These are phyloP conservation scores for Globisporangium camurandrum DNA, from an alignment of 352 stramenopile species.

Conservation along the genomic window DNA sequence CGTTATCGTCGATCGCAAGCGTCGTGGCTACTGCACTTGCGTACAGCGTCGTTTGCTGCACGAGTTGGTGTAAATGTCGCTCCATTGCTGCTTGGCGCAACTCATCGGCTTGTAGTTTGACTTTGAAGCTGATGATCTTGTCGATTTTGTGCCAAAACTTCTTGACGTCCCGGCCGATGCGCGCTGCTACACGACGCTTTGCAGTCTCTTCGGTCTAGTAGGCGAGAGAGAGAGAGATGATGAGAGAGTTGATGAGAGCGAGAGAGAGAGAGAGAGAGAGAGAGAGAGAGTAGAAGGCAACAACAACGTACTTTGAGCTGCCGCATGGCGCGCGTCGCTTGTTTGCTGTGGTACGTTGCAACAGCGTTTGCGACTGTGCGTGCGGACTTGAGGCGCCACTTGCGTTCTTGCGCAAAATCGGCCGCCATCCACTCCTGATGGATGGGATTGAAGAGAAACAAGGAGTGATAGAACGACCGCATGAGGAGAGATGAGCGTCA, in stretches of 20 bases:
- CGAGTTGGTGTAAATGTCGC: conserved; percentile 91
- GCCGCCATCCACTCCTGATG: conserved; percentile 87
- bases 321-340: conserved; percentile 18
- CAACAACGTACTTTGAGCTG: conserved; percentile 27
- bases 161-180: conserved; percentile 85
- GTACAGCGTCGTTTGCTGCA: conserved; percentile 97
- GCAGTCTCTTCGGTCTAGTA: conserved; percentile 31
- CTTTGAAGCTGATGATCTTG: conserved; percentile 96
- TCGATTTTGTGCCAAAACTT: conserved; percentile 98
- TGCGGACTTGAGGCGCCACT: conserved; percentile 70
- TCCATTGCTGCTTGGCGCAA: conserved; percentile 92
- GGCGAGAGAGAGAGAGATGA: background rate
- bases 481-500: too few relatives aligned
- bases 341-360: conserved; percentile 43
- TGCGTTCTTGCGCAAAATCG: conserved; percentile 89
- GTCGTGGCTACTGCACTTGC: conserved; percentile 70
- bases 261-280: background rate
- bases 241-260: background rate
- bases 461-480: background rate
- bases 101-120: conserved; percentile 90
- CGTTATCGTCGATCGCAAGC: conserved; percentile 37
- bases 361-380: conserved; percentile 70
- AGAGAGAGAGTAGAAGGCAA: too few relatives aligned
- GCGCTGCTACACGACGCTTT: conserved; percentile 49
- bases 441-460: background rate